Evolutionary conservation across 2,329 filamentous ascomycete species (phyloP).

Genomic region (Catunica adiposa): DNA sequence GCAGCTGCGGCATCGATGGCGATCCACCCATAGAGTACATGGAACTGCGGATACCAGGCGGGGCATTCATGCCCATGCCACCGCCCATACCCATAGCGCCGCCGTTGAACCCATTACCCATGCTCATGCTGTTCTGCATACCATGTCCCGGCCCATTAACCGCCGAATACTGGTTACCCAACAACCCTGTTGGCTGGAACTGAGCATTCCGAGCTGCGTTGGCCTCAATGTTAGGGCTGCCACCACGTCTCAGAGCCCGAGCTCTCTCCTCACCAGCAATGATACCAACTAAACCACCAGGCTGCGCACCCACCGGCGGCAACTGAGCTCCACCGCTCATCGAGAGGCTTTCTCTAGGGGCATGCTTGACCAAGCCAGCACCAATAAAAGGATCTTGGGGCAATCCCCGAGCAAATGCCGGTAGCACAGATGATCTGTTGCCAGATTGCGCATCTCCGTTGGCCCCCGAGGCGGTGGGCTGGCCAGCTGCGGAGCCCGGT

Average conservation of each 20-base stretch:
- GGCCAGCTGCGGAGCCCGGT: conserved; percentile 34
- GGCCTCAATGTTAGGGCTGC: conserved; percentile 50
- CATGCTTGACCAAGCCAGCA: conserved; percentile 54
- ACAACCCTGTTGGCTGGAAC: conserved; percentile 23
- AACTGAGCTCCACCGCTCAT: conserved; percentile 41
- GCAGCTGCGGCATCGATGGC: conserved; percentile 19
- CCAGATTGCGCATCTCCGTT: conserved; percentile 29
- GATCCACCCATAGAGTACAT: conserved; percentile 15
- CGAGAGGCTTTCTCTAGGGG: conserved; percentile 58
- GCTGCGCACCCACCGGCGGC: conserved; percentile 27
- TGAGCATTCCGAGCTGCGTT: conserved; percentile 19
- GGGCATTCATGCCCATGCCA: not conserved
- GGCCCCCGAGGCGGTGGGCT: not conserved
- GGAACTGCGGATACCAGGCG: not conserved
- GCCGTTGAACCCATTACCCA: conserved; percentile 19
- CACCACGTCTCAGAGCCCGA: conserved; percentile 56
- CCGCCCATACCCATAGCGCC: conserved; percentile 5
- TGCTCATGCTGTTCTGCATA: conserved; percentile 24
- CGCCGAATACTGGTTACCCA: conserved; percentile 30
- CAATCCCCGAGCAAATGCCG: conserved; percentile 66
- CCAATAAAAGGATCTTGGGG: conserved; percentile 76
- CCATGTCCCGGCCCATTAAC: conserved; percentile 24
- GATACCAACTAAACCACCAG: conserved; percentile 70
- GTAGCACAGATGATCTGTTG: conserved; percentile 35
- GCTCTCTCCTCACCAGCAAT: conserved; percentile 75